Evolutionary conservation across 2,329 filamentous ascomycete species (phyloP), one percentile per base, ranked within the genome.

Genomic region (Clarireedia paspali): DNA sequence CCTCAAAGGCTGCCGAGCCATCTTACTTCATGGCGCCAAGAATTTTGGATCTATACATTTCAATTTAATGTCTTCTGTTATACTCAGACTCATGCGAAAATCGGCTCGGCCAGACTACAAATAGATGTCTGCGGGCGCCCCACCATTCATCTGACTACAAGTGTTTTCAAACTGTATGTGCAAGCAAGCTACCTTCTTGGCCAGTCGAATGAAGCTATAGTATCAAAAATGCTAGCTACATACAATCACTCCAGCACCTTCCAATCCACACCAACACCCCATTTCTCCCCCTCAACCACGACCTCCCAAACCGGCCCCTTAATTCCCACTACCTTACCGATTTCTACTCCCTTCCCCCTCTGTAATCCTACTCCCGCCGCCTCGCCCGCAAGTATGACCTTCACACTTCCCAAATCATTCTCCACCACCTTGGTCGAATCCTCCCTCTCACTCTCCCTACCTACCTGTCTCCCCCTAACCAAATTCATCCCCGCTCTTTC

Each of bases 251-350:
- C 40, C 30, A 69, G 59, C 45, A 68, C 63, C 56, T 67, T 67
- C 68, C 68, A 70, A 34, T 68, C 63, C 56, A 68, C 66, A 49
- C 66, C 68, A 61, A 70, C 64, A n/a, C 66, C 63, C 67, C 68
- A 70, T 59, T 63, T 67, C 47, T 59, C 60, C 2, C 63, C 67
- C 5, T 67, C 66, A 42, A 68, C 38, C 14, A 61, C 45, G 17
- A 69, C 60, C 50, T 70, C 66, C 68, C 68, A 70, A n/a, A 67
- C 58, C 1, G 67, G 68, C 2, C 64, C 65, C 30, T 67, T 70
- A 27, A 70, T 64, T 1, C 64, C 68, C 9, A 70, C 62, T 2
- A 56, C 59, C 34, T 52, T 60, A 3, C 67, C 68, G 2, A 58
- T 48, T 27, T 67, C 59, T 9, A 63, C 57, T 36, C 52, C 60